Base-by-base conservation (phyloP, 2,329 filamentous ascomycete genomes). In the Ophiocordyceps camponoti-rufipedis region DNA sequence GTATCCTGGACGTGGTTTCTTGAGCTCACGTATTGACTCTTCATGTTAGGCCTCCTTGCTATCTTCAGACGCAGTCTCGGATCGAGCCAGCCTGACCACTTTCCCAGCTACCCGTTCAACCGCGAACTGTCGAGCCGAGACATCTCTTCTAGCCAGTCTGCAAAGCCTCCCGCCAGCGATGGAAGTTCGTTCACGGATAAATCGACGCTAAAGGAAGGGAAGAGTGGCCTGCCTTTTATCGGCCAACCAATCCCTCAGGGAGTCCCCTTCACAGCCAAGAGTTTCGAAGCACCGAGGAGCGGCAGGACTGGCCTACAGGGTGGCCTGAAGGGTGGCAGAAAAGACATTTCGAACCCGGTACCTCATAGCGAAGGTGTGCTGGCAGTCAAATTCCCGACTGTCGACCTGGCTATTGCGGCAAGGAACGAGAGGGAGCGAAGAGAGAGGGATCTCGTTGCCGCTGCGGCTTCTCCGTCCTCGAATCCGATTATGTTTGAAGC, bases 311-410 rank as follows among this genome's bases (percentile, higher is more conserved):
- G 28, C 10, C 47, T 43, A 16, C 55, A 61, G 28, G 53, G 23
- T 23, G 51, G 28, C 10, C 47, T 43, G 18, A 56, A 61, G 28
- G 56, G 55, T 6, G 62, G 61, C 8, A 72, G 66, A 47, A 50
- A 70, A 16, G 53, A 55, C 5, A 76, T 76, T 32, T 75, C 72
- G 11, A 60, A 63, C 12, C 72, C 73, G 1, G 63, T 75, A n/a
- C 29, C 18, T n/a, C 23, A 31, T 5, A 33, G 10, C 8, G 16
- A 28, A 23, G 33, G 51, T 72, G 12, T 47, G 45, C 32, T 62
- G 0, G 52, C 68, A 38, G 59, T 58, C 44, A 69, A 63, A 50
- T 69, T 71, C 16, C 54, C 64, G 6, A 74, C 70, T 0, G 59
- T 74, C 29, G 71, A 71, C 45, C 58, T 76, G 32, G 61, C 63